Evolutionary conservation across 1,284 basidiomycete genomes (phyloP), one percentile per base, ranked within the genome.

Genomic region (Melampsora larici-populina): DNA sequence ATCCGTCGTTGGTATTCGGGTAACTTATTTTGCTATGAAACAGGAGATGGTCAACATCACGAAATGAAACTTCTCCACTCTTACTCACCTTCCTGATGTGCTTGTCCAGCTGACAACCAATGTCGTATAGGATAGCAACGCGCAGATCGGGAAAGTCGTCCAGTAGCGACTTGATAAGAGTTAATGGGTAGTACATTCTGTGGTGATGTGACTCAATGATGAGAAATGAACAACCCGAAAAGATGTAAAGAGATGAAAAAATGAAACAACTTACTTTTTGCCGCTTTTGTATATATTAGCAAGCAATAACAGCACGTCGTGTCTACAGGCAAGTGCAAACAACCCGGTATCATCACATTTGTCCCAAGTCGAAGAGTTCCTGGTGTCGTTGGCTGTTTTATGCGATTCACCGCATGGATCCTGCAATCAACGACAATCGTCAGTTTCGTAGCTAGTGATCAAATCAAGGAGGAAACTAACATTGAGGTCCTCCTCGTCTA

Each of bases 51-150:
- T n/a, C 60, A 11, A 13, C n/a, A 60, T 48, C 29, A 40, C 36
- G 2, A 60, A 21, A 24, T 8, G 13, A 5, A 24, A 0, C 24
- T 2, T 2, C 8, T 26, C 33, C 21, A 43, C 40, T 8, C 6
- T 4, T 43, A 43, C 40, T 43, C 21, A 72, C 70, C 60, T 63
- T 72, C 49, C n/a, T 73, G 5, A 73, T 29, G 46, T 73, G 70
- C 31, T 46, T 43, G 21, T 73, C 58, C 2, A 73, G 48, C 5
- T 73, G 70, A 17, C 55, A 73, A 15, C 70, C 40, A 31, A 73
- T 73, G 33, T 65, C 70, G 18, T 63, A 73, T 2, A 31, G 62
- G 4, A 73, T 21, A 2, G 60, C 70, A 62, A 63, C 2, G 13
- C 29, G 60, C 31, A 43, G 24, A 1, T 21, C 31, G 2, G 70